Evolutionary conservation across 331 rosid genomes (phyloP), one percentile per base, ranked within the genome.

Genomic region (Ulmus americana): DNA sequence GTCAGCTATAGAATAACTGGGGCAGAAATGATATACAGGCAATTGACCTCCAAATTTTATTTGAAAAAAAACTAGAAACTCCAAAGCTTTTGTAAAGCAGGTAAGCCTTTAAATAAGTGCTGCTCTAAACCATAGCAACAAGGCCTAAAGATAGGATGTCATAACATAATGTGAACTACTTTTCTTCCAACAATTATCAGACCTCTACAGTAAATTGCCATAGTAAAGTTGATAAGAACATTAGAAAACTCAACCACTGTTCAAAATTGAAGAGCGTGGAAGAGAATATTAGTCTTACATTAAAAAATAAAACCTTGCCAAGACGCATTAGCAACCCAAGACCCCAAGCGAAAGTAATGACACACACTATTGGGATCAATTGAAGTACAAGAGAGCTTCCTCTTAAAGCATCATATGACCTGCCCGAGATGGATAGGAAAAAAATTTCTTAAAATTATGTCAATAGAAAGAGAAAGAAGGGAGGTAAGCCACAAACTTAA

Each of bases 281-380:
- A 65, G 76, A 69, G 70, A 68, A 68, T 61, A 59, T 14, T 40
- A 65, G n/a, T 28, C 69, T 45, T 89, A 94, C 95, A 70, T 79
- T 82, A 55, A 94, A 80, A 80, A 89, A 77, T 66, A 85, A 54
- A 70, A 77, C 55, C 82, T 95, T 85, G 79, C 91, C 69, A 42
- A 80, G 71, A 54, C 86, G 95, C 64, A 92, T 45, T 42, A 94
- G 80, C 62, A 95, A 91, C 67, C 74, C 97, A 59, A 94, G 84
- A 62, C 88, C 99, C 74, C 85, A 87, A 74, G 85, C 86, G 79
- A 94, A 94, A 67, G 91, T 87, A 80, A 94, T 82, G 79, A 90
- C 38, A 65, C 95, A 82, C 70, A 81, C 81, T 59, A 91, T 91
- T 10, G 95, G 86, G 69, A 94, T 71, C 81, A 94, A 79, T 59